Evolutionary conservation across 345 rosid genomes (phyloP).

Genomic region (Eucalyptus paniculata): DNA sequence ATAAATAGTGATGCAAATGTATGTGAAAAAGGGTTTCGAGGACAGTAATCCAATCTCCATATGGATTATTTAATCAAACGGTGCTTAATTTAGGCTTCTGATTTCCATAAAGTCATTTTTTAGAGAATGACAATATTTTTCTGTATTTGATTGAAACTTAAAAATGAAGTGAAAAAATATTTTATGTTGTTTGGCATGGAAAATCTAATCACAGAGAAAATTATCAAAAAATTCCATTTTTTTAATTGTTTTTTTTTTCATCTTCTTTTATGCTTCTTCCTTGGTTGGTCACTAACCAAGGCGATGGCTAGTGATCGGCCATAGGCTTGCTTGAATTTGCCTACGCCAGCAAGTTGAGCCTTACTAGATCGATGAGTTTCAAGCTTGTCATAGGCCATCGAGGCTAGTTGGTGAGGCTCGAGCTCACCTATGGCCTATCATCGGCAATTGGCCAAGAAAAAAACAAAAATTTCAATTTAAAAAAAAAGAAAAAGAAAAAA

Average conservation of each 20-base stretch:
- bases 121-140: fast-evolving
- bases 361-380: too few species aligned
- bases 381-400: too few species aligned
- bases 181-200: not conserved
- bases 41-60: not conserved
- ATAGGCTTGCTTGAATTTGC: fast-evolving
- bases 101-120: fast-evolving
- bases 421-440: too few species aligned
- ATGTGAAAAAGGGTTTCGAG: not conserved
- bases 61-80: not conserved
- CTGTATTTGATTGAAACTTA: fast-evolving
- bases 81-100: not conserved
- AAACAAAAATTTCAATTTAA: too few species aligned
- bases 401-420: too few species aligned
- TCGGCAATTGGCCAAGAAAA: too few species aligned
- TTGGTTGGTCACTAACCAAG: fast-evolving
- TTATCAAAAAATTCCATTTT: too few species aligned
- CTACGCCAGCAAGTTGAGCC: not conserved
- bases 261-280: too few species aligned
- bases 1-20: not conserved
- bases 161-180: too few species aligned
- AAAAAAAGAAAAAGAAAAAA: too few species aligned
- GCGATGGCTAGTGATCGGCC: fast-evolving
- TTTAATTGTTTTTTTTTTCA: too few species aligned
- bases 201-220: not conserved